Percentiles rank a stretch among this genome's conserved stretches.
Conservation (phyloP, 208 protist species). For the Trypanosoma vivax region DNA sequence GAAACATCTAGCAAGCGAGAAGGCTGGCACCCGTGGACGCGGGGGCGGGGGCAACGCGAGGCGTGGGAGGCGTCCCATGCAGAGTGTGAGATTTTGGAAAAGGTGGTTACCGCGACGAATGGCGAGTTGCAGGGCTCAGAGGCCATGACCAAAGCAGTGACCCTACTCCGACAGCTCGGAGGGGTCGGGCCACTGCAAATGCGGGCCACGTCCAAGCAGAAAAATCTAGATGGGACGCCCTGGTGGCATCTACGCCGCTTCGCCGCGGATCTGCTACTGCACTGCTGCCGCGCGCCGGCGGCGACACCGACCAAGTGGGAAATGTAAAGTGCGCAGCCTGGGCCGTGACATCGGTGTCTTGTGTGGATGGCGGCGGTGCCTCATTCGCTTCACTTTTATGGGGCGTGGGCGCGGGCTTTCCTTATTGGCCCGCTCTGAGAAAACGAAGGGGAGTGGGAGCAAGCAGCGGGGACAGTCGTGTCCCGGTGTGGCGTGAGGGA, state of each 20-base stretch:
- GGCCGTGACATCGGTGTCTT: too few species aligned
- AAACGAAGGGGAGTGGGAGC: too few species aligned
- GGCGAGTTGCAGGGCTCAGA: not conserved
- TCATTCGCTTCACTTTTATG: too few species aligned
- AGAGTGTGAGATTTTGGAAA: conserved; percentile 1
- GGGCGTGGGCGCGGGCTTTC: too few species aligned
- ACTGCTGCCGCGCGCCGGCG: conserved; percentile 1
- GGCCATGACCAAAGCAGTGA: not conserved
- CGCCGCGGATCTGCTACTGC: not conserved
- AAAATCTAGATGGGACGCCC: not conserved
- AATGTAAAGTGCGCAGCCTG: not conserved
- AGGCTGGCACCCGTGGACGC: conserved; percentile 2
- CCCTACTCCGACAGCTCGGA: not conserved
- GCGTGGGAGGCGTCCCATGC: not conserved
- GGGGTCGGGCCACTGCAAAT: not conserved
- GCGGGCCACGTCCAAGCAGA: not conserved
- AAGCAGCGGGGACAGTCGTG: too few species aligned
- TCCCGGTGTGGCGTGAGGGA: too few species aligned
- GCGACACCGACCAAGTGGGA: not conserved
- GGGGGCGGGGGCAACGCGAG: not conserved
- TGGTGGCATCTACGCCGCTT: conserved; percentile 6
- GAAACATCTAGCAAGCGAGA: conserved; percentile 3
- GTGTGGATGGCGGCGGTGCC: too few species aligned
- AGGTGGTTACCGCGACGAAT: not conserved
- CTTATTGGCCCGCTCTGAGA: too few species aligned